These are phyloP conservation scores for Crithidia mellificae DNA, from an alignment of 208 protist genomes.

Conservation along the genomic window DNA sequence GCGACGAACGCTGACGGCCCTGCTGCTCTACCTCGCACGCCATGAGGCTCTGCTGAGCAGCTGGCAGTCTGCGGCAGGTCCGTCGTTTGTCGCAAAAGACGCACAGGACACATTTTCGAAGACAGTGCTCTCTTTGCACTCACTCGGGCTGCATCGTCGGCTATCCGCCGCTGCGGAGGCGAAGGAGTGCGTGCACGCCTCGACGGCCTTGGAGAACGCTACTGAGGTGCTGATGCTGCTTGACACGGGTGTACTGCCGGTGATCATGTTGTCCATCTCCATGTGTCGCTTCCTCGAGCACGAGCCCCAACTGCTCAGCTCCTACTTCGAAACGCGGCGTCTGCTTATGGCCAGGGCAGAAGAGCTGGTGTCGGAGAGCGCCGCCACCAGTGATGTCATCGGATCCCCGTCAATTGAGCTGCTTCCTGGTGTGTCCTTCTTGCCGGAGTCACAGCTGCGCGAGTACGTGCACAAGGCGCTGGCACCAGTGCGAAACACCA, in stretches of 20 bases:
- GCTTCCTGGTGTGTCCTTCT: slow-evolving; percentile 1
- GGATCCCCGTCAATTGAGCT: not conserved
- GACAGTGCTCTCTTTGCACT: not conserved
- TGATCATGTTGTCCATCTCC: slow-evolving; percentile 1
- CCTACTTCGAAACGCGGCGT: slow-evolving; percentile 18
- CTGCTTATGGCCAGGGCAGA: not conserved
- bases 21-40: slow-evolving; percentile 24
- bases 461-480: slow-evolving; percentile 1
- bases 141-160: not conserved
- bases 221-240: slow-evolving; percentile 17
- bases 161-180: not conserved
- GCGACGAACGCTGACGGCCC: not conserved
- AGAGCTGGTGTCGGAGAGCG: not conserved
- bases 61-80: not conserved
- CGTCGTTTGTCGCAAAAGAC: not conserved
- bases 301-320: slow-evolving; percentile 1
- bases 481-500: not conserved
- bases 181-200: not conserved
- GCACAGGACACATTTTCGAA: not conserved
- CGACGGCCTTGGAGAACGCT: not conserved
- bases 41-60: slow-evolving; percentile 21
- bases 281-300: slow-evolving; percentile 16
- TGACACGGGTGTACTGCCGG: slow-evolving; percentile 11
- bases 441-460: slow-evolving; percentile 16
- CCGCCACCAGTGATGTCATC: not conserved